A percentile compares a stretch with the other conserved stretches of the same genome.
Evolutionary conservation across 164 flowering plant genomes (phyloP).

Genomic region (Chloranthus sessilifolius): DNA sequence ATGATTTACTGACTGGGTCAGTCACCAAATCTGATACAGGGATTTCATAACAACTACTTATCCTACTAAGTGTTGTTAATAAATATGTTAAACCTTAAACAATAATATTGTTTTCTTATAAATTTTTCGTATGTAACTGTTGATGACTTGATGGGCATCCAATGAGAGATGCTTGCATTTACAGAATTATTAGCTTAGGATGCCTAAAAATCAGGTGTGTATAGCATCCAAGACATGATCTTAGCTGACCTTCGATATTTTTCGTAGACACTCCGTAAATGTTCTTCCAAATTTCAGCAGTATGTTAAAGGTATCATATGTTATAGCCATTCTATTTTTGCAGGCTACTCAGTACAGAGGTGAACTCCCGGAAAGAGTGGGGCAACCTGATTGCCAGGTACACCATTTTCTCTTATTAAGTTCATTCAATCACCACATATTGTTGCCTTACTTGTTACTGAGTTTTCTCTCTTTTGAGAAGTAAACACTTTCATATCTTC

Average conservation of each 20-base stretch:
- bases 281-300: neutral
- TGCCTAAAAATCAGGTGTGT: neutral
- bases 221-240: neutral
- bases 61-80: too few species aligned
- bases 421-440: slow-evolving; percentile 4
- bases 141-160: neutral
- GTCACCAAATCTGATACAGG: too few species aligned
- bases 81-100: too few species aligned
- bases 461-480: neutral
- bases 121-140: too few species aligned
- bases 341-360: slow-evolving; percentile 43
- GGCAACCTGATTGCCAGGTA: slow-evolving; percentile 84
- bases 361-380: slow-evolving; percentile 75
- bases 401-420: neutral
- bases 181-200: neutral
- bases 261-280: too few species aligned
- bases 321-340: slow-evolving; percentile 1
- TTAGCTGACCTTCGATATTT: slow-evolving; percentile 3
- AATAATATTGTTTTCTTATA: too few species aligned
- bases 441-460: neutral
- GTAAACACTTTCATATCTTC: neutral
- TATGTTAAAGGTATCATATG: neutral
- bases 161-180: neutral
- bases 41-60: too few species aligned
- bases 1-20: too few species aligned